Conservation (phyloP, 75 land plant species). For the Pinus albicaulis region DNA sequence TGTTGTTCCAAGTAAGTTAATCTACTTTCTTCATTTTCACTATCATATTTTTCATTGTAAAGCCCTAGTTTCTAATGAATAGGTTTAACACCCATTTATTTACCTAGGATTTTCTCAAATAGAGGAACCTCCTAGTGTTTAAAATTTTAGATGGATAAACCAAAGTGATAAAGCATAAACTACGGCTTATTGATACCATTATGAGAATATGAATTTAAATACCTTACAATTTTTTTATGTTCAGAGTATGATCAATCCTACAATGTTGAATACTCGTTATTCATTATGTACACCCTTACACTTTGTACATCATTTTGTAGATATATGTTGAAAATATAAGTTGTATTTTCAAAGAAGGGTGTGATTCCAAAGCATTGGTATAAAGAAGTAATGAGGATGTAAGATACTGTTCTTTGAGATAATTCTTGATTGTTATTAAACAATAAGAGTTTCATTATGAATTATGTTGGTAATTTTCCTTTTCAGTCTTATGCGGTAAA, state of each 20-base stretch:
- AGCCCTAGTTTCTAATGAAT: neutral
- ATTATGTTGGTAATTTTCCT: neutral
- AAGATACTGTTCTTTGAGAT: neutral
- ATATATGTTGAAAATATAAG: too few relatives aligned
- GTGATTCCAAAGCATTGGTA: neutral
- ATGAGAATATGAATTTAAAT: too few relatives aligned
- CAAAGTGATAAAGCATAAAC: neutral
- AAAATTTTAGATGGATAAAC: neutral
- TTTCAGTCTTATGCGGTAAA: conserved; percentile 73
- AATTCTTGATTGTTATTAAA: neutral
- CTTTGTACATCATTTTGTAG: too few relatives aligned
- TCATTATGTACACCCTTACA: too few relatives aligned
- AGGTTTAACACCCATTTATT: neutral
- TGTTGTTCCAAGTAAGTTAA: conserved; percentile 78
- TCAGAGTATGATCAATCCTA: too few relatives aligned
- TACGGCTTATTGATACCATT: too few relatives aligned
- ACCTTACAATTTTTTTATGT: too few relatives aligned
- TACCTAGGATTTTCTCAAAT: neutral
- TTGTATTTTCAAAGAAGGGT: too few relatives aligned
- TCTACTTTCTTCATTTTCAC: neutral
- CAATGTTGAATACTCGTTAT: too few relatives aligned
- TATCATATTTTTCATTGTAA: neutral
- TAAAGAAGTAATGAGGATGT: neutral
- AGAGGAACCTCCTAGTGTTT: neutral
- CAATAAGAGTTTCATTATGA: neutral